A percentile compares a stretch with the other conserved stretches of the same genome.
Evolutionary conservation across 1,139 yeast genomes (phyloP).

Genomic region (Blastobotrys arbuscula): DNA sequence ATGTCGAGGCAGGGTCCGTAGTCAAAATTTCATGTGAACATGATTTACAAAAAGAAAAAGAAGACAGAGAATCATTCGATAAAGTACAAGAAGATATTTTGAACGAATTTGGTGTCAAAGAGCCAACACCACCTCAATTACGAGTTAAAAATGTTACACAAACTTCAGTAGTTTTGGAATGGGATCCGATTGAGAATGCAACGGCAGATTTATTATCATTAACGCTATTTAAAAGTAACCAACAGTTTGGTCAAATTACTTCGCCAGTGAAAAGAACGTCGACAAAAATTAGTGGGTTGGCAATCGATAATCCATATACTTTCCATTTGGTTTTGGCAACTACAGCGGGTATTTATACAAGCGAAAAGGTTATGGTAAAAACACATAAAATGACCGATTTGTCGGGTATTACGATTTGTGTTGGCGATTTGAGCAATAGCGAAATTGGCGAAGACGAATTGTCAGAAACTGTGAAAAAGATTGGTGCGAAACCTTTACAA

Average conservation of each 20-base stretch:
- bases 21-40: conserved; percentile 81
- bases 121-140: conserved; percentile 71
- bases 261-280: conserved; percentile 74
- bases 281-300: conserved; percentile 85
- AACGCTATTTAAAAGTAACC: conserved; percentile 71
- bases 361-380: conserved; percentile 61
- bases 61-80: conserved; percentile 55
- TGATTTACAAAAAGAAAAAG: conserved; percentile 61
- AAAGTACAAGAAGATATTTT: conserved; percentile 69
- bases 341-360: conserved; percentile 76
- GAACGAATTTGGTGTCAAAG: conserved; percentile 62
- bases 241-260: conserved; percentile 79
- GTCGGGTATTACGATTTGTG: conserved; percentile 85
- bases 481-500: conserved; percentile 85
- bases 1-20: conserved; percentile 91
- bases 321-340: conserved; percentile 81
- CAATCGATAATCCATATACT: conserved; percentile 75
- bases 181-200: conserved; percentile 85
- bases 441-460: conserved; percentile 59
- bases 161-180: conserved; percentile 88
- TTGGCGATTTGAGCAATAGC: conserved; percentile 62
- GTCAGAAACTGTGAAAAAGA: conserved; percentile 52
- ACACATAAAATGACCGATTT: conserved; percentile 97
- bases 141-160: conserved; percentile 78
- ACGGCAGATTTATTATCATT: conserved; percentile 75